A percentile compares a stretch with the other conserved stretches of the same genome.
Conservation (phyloP, 441 rosid genomes). For the Caryocar brasiliense region DNA sequence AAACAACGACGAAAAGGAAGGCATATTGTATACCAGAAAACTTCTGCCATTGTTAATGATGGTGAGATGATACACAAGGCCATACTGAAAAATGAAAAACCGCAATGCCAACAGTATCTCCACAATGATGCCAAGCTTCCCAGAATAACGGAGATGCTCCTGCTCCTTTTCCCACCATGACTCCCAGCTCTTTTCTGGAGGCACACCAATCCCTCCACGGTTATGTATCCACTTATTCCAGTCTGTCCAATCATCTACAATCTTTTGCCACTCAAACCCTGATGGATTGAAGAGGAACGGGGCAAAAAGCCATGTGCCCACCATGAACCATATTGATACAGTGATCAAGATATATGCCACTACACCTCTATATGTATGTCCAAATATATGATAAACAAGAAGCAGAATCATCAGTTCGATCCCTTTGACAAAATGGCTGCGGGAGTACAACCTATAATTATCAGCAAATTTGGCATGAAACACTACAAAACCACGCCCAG, state of each 20-base stretch:
- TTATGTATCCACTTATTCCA: slow-evolving; percentile 73
- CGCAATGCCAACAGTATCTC: slow-evolving; percentile 61
- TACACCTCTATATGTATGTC: slow-evolving; percentile 48
- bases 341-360: slow-evolving; percentile 65
- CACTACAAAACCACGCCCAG: slow-evolving; percentile 92
- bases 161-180: slow-evolving; percentile 89
- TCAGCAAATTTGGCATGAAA: slow-evolving; percentile 87
- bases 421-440: slow-evolving; percentile 92
- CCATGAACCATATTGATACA: slow-evolving; percentile 80
- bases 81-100: slow-evolving; percentile 66
- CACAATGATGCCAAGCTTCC: slow-evolving; percentile 47
- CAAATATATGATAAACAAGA: slow-evolving; percentile 57
- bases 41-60: slow-evolving; percentile 33
- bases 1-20: neutral
- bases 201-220: slow-evolving; percentile 69
- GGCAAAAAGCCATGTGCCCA: slow-evolving; percentile 86
- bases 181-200: slow-evolving; percentile 75
- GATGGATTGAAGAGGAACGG: slow-evolving; percentile 95
- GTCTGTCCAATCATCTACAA: slow-evolving; percentile 63
- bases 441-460: slow-evolving; percentile 78
- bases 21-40: slow-evolving; percentile 65
- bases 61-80: slow-evolving; percentile 62
- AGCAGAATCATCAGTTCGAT: slow-evolving; percentile 74
- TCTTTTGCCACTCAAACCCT: slow-evolving; percentile 93
- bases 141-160: slow-evolving; percentile 52